Evolutionary conservation across 768 basidiomycete species (phyloP), one percentile per base, ranked within the genome.

Genomic region (Postia placenta): DNA sequence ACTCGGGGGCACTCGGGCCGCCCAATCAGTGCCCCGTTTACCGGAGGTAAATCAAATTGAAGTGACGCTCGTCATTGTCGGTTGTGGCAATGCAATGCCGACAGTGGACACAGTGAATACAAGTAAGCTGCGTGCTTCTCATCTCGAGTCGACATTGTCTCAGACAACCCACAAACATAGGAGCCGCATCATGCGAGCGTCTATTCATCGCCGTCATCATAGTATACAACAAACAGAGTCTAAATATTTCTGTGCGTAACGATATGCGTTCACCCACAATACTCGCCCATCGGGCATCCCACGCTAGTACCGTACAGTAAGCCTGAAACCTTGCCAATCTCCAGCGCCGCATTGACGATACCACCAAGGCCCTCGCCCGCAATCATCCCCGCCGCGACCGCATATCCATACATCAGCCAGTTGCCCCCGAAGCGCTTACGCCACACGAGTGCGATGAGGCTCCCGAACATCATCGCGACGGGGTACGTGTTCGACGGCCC

Each of bases 281-380:
- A 64, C 26, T 50, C 24, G 0, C 53, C 56, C 39, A 62, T 59
- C 0, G 65, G 65, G 48, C 65, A 67, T 0, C 65, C 64, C 14
- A 64, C 45, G 17, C 48, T 56, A 14, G 64, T 67, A 14, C 66
- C 63, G 36, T 63, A 56, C 35, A 49, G 51, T 11, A 55, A 47
- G 1, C 65, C 66, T 0, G 59, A 54, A 17, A 64, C 61, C 12
- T 60, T 64, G 5, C 54, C 59, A 23, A 65, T 67, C 40, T 63
- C 59, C 27, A 67, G 26, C 27, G 64, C 55, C 1, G 66, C 64
- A 17, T 59, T 65, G 4, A 64, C 60, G n/a, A 67, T 66, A 11
- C 66, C 66, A 1, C 68, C 70, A 5, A 69, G 56, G 35, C 70
- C 70, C 41, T 70, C 71, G 11, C 71, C 70, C 11, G 70, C 69